These are phyloP conservation scores for Xanthoconium separans DNA, from an alignment of 1,284 basidiomycete species.

Conservation along the genomic window DNA sequence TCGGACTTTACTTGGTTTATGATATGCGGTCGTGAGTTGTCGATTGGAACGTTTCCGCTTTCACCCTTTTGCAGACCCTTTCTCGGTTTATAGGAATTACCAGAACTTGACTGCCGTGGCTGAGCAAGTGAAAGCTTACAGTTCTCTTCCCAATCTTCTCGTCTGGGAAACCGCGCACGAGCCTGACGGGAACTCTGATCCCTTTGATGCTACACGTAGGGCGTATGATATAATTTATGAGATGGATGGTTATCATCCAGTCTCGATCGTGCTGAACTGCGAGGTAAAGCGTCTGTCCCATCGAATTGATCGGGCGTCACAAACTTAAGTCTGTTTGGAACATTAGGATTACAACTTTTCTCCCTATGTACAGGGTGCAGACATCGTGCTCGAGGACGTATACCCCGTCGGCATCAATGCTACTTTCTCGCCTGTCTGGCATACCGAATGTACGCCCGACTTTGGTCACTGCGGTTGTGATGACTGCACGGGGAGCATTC, in stretches of 20 bases:
- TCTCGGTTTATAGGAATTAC: too few relatives aligned
- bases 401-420: constrained; percentile 33
- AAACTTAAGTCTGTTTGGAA: not conserved
- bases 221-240: constrained; percentile 64
- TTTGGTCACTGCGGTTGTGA: constrained; percentile 36
- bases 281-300: constrained; percentile 27
- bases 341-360: constrained; percentile 58
- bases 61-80: too few relatives aligned
- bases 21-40: constrained; percentile 43
- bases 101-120: constrained; percentile 59
- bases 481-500: constrained; percentile 25
- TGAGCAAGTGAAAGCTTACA: constrained; percentile 61
- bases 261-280: constrained; percentile 75
- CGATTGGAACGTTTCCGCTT: not conserved
- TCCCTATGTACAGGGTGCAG: constrained; percentile 56
- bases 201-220: constrained; percentile 51
- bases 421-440: constrained; percentile 31
- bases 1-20: constrained; percentile 29
- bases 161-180: constrained; percentile 79
- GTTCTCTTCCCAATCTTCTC: constrained; percentile 63
- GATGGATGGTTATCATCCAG: constrained; percentile 72
- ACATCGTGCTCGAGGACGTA: constrained; percentile 46
- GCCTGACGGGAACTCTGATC: constrained; percentile 68
- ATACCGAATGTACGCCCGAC: constrained; percentile 27
- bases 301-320: not conserved